These are phyloP conservation scores for Closterium sp. DNA, from an alignment of 139 green algal species.

Conservation along the genomic window DNA sequence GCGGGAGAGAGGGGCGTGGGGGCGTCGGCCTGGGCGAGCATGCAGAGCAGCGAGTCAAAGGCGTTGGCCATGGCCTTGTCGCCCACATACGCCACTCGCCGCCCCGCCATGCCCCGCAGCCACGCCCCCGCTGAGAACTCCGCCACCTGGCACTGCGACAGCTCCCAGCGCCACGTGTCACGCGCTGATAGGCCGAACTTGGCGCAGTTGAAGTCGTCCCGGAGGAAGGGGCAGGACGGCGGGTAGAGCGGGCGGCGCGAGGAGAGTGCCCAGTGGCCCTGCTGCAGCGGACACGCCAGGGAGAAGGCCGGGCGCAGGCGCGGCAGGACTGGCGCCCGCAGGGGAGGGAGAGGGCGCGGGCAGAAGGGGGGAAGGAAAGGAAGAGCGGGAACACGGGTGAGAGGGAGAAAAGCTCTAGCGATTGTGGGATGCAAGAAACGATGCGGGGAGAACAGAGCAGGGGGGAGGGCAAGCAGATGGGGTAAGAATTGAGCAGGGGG, in stretches of 20 bases:
- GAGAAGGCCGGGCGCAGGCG: conserved; percentile 5
- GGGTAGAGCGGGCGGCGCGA: conserved; percentile 7
- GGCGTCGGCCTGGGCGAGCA: conserved; percentile 20
- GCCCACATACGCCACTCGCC: conserved; percentile 26
- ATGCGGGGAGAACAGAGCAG: background rate
- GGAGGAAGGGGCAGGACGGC: conserved; percentile 21
- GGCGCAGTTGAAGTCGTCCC: conserved; percentile 19
- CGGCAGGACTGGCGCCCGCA: conserved; percentile 6
- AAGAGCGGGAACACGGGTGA: background rate
- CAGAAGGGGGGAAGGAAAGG: background rate
- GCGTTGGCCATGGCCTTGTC: conserved; percentile 13
- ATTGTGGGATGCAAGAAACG: background rate
- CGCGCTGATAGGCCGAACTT: conserved; percentile 19
- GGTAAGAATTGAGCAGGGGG: background rate
- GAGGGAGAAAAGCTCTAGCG: background rate
- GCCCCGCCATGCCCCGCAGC: conserved; percentile 6
- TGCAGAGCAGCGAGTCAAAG: conserved; percentile 37
- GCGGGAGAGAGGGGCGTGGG: background rate
- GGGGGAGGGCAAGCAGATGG: background rate
- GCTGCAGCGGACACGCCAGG: background rate
- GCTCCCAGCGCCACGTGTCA: conserved; percentile 29
- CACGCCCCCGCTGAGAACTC: background rate
- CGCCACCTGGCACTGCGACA: background rate
- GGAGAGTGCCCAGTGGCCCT: conserved; percentile 16
- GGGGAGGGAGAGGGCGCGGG: background rate